Conservation (phyloP, 2,329 filamentous ascomycete species). For the Curvularia sp. region DNA sequence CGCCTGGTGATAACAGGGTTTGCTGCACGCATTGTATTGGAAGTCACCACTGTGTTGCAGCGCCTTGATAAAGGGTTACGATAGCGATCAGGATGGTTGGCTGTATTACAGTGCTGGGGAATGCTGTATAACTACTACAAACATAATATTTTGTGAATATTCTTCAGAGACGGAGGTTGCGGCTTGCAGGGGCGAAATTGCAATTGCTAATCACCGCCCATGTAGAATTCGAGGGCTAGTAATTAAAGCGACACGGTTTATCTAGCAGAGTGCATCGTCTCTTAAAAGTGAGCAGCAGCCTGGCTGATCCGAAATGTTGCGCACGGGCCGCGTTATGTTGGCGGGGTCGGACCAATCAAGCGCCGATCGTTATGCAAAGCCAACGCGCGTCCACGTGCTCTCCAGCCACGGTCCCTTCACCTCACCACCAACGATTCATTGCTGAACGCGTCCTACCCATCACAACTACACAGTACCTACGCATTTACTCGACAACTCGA, state of each 20-base stretch:
- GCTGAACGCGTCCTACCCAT: not conserved
- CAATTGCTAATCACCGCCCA: too few relatives aligned
- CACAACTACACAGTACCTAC: not conserved
- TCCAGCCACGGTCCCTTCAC: not conserved
- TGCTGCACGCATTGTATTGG: conserved; percentile 43
- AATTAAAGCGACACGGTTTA: too few relatives aligned
- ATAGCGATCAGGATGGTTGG: not conserved
- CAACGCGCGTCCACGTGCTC: not conserved
- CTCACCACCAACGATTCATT: not conserved
- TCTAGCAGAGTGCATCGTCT: too few relatives aligned
- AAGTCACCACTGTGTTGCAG: conserved; percentile 36
- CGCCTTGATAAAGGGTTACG: conserved; percentile 12
- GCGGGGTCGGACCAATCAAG: not conserved
- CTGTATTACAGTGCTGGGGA: too few relatives aligned
- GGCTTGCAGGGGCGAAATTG: too few relatives aligned
- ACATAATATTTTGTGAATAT: too few relatives aligned
- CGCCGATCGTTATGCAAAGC: not conserved
- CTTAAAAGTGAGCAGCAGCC: too few relatives aligned
- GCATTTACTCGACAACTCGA: not conserved
- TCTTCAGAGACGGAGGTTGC: too few relatives aligned
- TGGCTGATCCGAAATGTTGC: too few relatives aligned
- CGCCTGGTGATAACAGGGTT: conserved; percentile 26
- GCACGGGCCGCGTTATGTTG: too few relatives aligned
- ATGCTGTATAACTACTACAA: too few relatives aligned
- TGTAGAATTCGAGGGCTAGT: too few relatives aligned